Evolutionary conservation across 2,329 filamentous ascomycete genomes (phyloP).

Genomic region (Penicillium griseofulvum): DNA sequence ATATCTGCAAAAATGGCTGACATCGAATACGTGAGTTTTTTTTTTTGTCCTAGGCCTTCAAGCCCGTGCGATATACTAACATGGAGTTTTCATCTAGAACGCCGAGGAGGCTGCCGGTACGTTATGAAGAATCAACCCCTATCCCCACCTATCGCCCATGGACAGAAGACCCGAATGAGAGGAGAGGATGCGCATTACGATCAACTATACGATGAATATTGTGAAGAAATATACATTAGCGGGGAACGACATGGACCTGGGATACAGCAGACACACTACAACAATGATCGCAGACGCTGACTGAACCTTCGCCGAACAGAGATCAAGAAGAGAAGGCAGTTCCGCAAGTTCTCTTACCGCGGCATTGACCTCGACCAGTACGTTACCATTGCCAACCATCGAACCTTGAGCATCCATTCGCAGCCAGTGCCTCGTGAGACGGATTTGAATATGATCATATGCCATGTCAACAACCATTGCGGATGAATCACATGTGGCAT

Average conservation of each 20-base stretch:
- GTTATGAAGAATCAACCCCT: slow-evolving; percentile 35
- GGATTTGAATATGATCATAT: slow-evolving; percentile 5
- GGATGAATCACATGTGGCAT: not conserved
- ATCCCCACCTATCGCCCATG: slow-evolving; percentile 16
- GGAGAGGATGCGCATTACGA: not conserved
- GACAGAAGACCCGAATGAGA: slow-evolving; percentile 9
- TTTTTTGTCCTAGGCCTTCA: not conserved
- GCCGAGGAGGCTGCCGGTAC: slow-evolving; percentile 89
- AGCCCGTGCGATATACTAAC: slow-evolving; percentile 34
- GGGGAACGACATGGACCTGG: slow-evolving; percentile 18
- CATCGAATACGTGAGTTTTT: slow-evolving; percentile 74
- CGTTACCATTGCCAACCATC: slow-evolving; percentile 43
- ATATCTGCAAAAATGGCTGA: slow-evolving; percentile 75
- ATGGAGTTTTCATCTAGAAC: slow-evolving; percentile 59
- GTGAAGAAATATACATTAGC: not conserved
- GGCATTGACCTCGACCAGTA: slow-evolving; percentile 99
- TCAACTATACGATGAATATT: slow-evolving; percentile 7
- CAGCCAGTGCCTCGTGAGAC: slow-evolving; percentile 8
- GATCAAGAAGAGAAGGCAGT: slow-evolving; percentile 99
- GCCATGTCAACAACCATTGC: not conserved
- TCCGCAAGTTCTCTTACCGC: slow-evolving; percentile 99
- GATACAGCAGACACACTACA: slow-evolving; percentile 17
- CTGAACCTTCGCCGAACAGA: slow-evolving; percentile 54
- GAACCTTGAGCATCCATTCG: slow-evolving; percentile 6
- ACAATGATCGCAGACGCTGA: slow-evolving; percentile 29